Conservation (phyloP, 129 eudicot species). For the Flaveria bidentis region DNA sequence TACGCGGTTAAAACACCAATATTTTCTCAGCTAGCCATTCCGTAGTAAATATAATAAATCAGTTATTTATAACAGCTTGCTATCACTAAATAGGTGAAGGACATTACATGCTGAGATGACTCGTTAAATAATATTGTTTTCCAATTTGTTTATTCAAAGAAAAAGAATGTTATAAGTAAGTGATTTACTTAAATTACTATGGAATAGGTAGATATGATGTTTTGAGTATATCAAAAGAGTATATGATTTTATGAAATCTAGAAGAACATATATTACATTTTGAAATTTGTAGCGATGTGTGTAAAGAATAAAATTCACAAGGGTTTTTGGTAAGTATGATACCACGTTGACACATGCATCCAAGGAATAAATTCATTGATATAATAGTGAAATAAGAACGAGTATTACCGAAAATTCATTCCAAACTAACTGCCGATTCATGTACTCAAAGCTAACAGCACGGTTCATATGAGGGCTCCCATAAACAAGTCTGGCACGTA, state of each 20-base stretch:
- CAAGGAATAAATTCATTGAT: not conserved
- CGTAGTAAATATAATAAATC: no score
- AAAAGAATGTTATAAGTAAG: not conserved
- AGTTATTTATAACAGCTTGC: no score
- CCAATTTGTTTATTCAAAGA: no score
- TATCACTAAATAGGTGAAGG: no score
- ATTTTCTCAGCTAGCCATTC: no score
- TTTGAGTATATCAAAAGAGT: not conserved
- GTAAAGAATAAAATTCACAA: not conserved
- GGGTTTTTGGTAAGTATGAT: not conserved
- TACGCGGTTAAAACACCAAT: no score
- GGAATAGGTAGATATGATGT: not conserved
- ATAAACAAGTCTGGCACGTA: slow-evolving; percentile 89
- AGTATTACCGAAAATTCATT: slow-evolving; percentile 90
- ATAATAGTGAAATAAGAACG: slow-evolving; percentile 9
- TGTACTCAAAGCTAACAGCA: slow-evolving; percentile 97
- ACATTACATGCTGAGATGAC: no score
- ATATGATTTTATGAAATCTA: not conserved
- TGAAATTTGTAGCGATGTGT: no score
- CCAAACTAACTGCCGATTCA: slow-evolving; percentile 99
- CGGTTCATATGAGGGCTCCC: slow-evolving; percentile 97
- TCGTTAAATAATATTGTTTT: no score
- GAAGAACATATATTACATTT: not conserved
- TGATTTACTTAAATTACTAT: not conserved
- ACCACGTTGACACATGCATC: not conserved